These are phyloP conservation scores for Gymnopilus junonius DNA, from an alignment of 768 basidiomycete species.

Conservation along the genomic window DNA sequence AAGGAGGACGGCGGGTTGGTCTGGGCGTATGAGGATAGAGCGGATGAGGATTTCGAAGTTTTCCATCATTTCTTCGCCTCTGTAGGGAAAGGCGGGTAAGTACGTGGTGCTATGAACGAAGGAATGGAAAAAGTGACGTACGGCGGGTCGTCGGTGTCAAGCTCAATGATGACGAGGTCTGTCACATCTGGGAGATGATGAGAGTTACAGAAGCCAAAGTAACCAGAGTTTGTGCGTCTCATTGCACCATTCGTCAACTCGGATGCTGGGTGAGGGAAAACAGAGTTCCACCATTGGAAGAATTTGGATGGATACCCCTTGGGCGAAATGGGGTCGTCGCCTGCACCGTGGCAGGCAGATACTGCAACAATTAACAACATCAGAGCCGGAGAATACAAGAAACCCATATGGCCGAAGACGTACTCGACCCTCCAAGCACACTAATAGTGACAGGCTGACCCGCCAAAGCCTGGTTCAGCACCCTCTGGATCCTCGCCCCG, in stretches of 20 bases:
- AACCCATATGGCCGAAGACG: constrained; percentile 19
- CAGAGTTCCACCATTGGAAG: constrained; percentile 96
- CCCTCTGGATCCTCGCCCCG: constrained; percentile 79
- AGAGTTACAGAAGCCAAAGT: constrained; percentile 92
- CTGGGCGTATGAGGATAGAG: constrained; percentile 87
- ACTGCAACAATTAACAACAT: constrained; percentile 48
- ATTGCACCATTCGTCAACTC: constrained; percentile 98
- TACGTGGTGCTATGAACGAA: background rate
- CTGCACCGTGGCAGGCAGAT: constrained; percentile 92
- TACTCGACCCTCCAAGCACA: constrained; percentile 88
- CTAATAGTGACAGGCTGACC: constrained; percentile 91
- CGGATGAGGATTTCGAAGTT: constrained; percentile 94
- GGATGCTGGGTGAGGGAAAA: constrained; percentile 98
- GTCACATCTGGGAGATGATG: constrained; percentile 95
- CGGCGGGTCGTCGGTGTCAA: constrained; percentile 90
- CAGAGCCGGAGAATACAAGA: constrained; percentile 10
- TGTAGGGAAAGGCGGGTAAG: constrained; percentile 29
- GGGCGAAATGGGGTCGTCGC: constrained; percentile 85
- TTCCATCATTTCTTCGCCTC: constrained; percentile 72
- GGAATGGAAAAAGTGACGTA: constrained; percentile 44
- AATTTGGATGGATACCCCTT: constrained; percentile 92
- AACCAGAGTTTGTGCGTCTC: constrained; percentile 88
- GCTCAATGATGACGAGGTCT: constrained; percentile 94
- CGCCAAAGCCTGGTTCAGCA: constrained; percentile 81
- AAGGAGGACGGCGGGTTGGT: constrained; percentile 89